A percentile compares a stretch with the other conserved stretches of the same genome.
Conservation (phyloP, 805 yeast genomes). For the Saturnispora bothae region DNA sequence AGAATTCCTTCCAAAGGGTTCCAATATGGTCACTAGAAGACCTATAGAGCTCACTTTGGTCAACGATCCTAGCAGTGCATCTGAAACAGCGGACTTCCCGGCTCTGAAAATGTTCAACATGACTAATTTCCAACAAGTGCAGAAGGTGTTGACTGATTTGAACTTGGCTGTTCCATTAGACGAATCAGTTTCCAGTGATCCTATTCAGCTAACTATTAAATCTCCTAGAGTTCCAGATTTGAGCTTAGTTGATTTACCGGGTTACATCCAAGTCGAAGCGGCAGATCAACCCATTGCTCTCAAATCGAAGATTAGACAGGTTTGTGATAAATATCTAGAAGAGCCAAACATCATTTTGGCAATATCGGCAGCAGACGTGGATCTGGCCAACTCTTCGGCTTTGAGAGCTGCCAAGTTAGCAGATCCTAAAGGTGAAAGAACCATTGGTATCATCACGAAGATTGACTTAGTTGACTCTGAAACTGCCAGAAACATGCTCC, state of each 20-base stretch:
- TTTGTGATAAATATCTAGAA: conserved; percentile 79
- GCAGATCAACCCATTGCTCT: conserved; percentile 88
- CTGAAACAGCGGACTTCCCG: conserved; percentile 90
- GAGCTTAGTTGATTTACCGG: conserved; percentile 91
- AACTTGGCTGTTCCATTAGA: conserved; percentile 84
- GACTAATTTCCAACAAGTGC: conserved; percentile 84
- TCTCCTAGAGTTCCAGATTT: conserved; percentile 89
- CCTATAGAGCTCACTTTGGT: conserved; percentile 92
- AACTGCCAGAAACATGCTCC: conserved; percentile 55
- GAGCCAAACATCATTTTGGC: conserved; percentile 93
- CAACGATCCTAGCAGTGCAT: conserved; percentile 68
- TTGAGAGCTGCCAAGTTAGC: conserved; percentile 78
- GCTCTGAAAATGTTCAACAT: conserved; percentile 71
- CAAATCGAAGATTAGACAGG: conserved; percentile 63
- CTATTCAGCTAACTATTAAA: conserved; percentile 82
- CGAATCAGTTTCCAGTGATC: conserved; percentile 86
- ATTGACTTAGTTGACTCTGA: conserved; percentile 79
- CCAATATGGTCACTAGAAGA: conserved; percentile 95
- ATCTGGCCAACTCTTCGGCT: conserved; percentile 92
- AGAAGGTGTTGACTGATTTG: conserved; percentile 72
- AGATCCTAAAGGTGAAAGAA: conserved; percentile 91
- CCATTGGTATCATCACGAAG: conserved; percentile 93
- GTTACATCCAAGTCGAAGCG: conserved; percentile 93
- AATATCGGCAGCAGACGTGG: conserved; percentile 96
- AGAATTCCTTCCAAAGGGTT: conserved; percentile 93